A percentile compares a stretch with the other conserved stretches of the same genome.
Conservation (phyloP, 2,329 filamentous ascomycete species). For the Fusarium protoensiforme region DNA sequence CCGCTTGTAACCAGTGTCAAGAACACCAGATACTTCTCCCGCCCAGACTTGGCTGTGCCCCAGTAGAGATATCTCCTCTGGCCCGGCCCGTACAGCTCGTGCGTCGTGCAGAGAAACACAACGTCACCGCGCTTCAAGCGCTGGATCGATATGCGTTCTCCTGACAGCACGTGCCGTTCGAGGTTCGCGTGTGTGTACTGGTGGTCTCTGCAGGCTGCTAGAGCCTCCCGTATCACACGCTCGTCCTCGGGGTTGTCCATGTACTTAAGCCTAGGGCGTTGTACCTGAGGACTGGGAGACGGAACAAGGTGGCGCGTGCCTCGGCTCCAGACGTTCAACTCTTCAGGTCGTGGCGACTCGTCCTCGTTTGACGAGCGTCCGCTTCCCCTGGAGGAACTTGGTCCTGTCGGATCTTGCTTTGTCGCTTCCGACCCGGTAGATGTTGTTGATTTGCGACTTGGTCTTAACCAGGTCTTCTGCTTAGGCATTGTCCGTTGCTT, state of each 20-base stretch:
- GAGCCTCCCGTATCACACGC: neutral
- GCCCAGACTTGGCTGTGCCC: neutral
- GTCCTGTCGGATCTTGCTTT: neutral
- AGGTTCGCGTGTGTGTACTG: neutral
- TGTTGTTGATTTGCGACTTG: neutral
- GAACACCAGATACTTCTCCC: neutral
- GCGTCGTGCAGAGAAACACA: neutral
- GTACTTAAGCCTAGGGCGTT: neutral
- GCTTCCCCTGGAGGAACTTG: neutral
- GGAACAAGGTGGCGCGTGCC: neutral
- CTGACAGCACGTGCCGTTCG: neutral
- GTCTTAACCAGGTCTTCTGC: neutral
- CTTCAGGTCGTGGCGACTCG: neutral
- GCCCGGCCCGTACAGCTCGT: neutral
- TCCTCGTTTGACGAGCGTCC: neutral
- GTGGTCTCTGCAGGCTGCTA: neutral
- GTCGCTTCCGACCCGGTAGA: neutral
- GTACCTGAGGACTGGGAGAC: neutral
- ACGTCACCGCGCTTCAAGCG: neutral
- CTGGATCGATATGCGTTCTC: neutral
- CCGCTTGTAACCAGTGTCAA: neutral
- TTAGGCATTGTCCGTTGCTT: neutral
- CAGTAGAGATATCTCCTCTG: neutral
- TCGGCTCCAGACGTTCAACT: neutral
- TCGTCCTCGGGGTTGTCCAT: neutral